These are phyloP conservation scores for Andrographis paniculata DNA, from an alignment of 305 asterid species.

Conservation along the genomic window DNA sequence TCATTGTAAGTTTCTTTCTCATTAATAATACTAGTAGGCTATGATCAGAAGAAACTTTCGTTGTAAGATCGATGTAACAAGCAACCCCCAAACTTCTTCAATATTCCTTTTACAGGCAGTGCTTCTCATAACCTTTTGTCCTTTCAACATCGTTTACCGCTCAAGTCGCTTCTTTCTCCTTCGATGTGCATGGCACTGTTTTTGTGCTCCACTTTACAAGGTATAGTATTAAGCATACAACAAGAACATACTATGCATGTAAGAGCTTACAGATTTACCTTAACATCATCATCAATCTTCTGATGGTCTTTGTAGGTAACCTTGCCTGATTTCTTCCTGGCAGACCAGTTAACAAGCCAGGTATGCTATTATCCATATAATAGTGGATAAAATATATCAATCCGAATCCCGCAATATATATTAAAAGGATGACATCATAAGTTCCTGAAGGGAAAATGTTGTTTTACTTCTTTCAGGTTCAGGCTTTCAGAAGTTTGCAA, in stretches of 20 bases:
- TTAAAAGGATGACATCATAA: background rate
- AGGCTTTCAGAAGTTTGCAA: conserved; percentile 56
- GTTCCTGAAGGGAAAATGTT: conserved; percentile 5
- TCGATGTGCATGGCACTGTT: conserved; percentile 49
- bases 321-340: conserved; percentile 64
- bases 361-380: conserved; percentile 22
- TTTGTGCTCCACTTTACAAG: conserved; percentile 85
- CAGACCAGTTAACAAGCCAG: conserved; percentile 82
- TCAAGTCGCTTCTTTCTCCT: conserved; percentile 72
- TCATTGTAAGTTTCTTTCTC: conserved; percentile 36
- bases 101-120: conserved; percentile 33
- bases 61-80: no score
- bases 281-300: conserved; percentile 10
- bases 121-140: conserved; percentile 47
- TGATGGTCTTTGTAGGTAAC: conserved; percentile 37
- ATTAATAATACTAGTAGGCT: no score
- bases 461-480: conserved; percentile 42
- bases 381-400: background rate
- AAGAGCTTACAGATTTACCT: conserved; percentile 4
- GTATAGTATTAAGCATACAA: conserved; percentile 25
- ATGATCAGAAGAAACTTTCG: no score
- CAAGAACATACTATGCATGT: conserved; percentile 2
- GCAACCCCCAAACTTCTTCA: background rate
- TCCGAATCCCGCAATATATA: background rate
- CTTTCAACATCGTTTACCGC: conserved; percentile 65